Conservation (phyloP, 2,329 filamentous ascomycete species). For the Drechslerella stenobrocha region DNA sequence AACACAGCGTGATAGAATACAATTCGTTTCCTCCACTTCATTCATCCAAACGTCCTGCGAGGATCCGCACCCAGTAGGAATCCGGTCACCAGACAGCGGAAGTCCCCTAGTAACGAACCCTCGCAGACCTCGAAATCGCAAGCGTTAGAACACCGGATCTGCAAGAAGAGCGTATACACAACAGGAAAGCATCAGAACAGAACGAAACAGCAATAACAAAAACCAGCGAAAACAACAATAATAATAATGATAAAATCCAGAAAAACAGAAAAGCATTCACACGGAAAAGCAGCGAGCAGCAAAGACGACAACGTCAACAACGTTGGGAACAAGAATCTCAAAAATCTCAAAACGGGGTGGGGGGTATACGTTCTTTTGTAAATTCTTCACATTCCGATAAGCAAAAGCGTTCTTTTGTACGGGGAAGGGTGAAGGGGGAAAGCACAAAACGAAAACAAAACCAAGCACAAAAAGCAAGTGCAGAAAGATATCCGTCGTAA, state of each 20-base stretch:
- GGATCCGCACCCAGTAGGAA: not conserved
- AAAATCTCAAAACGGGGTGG: constrained; percentile 23
- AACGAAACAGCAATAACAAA: not conserved
- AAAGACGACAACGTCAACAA: not conserved
- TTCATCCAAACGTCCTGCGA: not conserved
- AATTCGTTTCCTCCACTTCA: not conserved
- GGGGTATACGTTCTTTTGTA: constrained; percentile 41
- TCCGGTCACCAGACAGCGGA: constrained; percentile 45
- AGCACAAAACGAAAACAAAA: constrained; percentile 21
- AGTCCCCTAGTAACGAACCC: not conserved
- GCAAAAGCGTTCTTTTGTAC: not conserved
- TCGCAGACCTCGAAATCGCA: too few relatives aligned
- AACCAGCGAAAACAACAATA: constrained; percentile 9
- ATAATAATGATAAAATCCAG: constrained; percentile 32
- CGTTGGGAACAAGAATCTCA: not conserved
- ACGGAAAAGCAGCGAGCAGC: not conserved
- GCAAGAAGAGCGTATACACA: constrained; percentile 2
- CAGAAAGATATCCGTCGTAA: constrained; percentile 39
- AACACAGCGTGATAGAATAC: not conserved
- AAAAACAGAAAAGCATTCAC: constrained; percentile 5
- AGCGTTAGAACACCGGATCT: too few relatives aligned
- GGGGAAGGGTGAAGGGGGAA: not conserved
- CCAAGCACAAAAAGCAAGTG: not conserved
- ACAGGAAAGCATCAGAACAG: constrained; percentile 1
- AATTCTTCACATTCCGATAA: constrained; percentile 38